Conservation (phyloP, 139 green algal species). For the Pycnococcus provasolii region DNA sequence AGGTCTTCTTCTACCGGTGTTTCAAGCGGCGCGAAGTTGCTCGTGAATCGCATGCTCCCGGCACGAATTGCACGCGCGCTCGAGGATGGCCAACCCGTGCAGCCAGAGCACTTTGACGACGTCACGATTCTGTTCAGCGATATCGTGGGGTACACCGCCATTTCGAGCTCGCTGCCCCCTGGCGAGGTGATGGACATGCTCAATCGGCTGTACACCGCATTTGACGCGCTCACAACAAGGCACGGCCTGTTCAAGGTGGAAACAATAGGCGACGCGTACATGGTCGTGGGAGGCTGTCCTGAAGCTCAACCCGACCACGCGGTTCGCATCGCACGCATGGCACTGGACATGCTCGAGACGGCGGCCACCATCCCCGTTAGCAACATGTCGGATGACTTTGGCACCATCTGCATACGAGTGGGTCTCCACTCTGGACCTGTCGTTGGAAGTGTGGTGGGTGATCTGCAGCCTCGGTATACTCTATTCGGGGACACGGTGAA, state of each 20-base stretch:
- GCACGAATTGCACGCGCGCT: slow-evolving; percentile 4
- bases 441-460: slow-evolving; percentile 31
- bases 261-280: slow-evolving; percentile 33
- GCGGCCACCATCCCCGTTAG: slow-evolving; percentile 13
- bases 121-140: slow-evolving; percentile 38
- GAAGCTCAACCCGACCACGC: slow-evolving; percentile 22
- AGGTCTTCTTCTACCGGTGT: not conserved
- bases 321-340: slow-evolving; percentile 16
- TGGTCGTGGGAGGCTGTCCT: slow-evolving; percentile 23
- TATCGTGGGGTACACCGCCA: slow-evolving; percentile 37
- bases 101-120: slow-evolving; percentile 27
- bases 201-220: slow-evolving; percentile 26
- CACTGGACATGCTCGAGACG: slow-evolving; percentile 15
- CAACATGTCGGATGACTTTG: not conserved
- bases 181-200: slow-evolving; percentile 35
- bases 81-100: slow-evolving; percentile 12
- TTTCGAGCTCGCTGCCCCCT: slow-evolving; percentile 22
- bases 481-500: slow-evolving; percentile 39
- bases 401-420: slow-evolving; percentile 15
- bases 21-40: not conserved
- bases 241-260: slow-evolving; percentile 28
- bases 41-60: slow-evolving; percentile 20
- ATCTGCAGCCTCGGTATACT: slow-evolving; percentile 31
- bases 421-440: slow-evolving; percentile 30
- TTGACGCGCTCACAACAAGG: slow-evolving; percentile 31